These are phyloP conservation scores for Sicyos edulis DNA, from an alignment of 306 rosid genomes.

Conservation along the genomic window DNA sequence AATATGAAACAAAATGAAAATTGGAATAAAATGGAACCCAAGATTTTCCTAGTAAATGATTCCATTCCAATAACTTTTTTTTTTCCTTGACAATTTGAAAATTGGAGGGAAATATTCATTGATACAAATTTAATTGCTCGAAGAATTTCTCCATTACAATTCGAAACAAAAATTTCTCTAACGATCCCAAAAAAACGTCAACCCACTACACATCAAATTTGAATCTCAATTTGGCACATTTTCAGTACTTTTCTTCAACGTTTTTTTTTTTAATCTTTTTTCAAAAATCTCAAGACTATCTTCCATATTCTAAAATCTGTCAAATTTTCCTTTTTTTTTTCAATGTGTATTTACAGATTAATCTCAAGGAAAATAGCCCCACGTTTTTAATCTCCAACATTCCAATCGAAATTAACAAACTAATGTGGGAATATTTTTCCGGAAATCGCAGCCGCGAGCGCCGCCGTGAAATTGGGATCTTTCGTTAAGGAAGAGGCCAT, in stretches of 20 bases:
- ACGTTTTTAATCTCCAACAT: background rate
- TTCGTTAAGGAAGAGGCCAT: conserved; percentile 93
- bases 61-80: background rate
- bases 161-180: background rate
- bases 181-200: conserved; percentile 14
- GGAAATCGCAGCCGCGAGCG: conserved; percentile 85
- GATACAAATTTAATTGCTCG: conserved; percentile 1
- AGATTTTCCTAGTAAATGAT: too few species aligned
- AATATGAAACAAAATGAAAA: too few species aligned
- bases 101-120: background rate
- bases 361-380: conserved; percentile 24
- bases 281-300: background rate
- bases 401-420: background rate
- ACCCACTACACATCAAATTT: background rate
- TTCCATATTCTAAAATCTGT: background rate
- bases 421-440: conserved; percentile 50
- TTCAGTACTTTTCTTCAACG: background rate
- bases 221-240: background rate
- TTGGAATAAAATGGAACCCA: too few species aligned
- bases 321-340: conserved; percentile 11
- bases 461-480: conserved; percentile 89
- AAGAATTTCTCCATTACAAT: conserved; percentile 16
- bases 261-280: background rate
- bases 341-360: conserved; percentile 58
- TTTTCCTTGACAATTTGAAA: background rate